Conservation (phyloP, 305 asterid species). For the Fraxinus xanthoxyloides region DNA sequence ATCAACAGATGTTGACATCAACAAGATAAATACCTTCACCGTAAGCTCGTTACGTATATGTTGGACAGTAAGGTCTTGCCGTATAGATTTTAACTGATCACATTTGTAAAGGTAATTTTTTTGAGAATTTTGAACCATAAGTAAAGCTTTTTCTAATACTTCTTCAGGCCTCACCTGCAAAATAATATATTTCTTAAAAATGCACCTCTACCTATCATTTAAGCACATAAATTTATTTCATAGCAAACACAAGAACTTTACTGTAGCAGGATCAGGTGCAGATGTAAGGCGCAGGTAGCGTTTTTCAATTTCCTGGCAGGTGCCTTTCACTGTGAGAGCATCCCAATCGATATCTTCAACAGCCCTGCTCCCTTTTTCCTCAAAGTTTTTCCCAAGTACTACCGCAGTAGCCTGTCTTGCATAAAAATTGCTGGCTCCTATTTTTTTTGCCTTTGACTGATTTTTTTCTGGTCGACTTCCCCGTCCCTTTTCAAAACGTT, state of each 20-base stretch:
- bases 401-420: conserved; percentile 62
- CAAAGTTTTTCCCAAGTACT: conserved; percentile 62
- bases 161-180: conserved; percentile 99
- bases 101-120: conserved; percentile 91
- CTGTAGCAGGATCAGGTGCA: conserved; percentile 99
- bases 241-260: conserved; percentile 34
- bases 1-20: conserved; percentile 16
- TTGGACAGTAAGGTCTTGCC: conserved; percentile 99
- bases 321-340: conserved; percentile 91
- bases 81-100: conserved; percentile 93
- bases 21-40: conserved; percentile 57
- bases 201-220: conserved; percentile 15
- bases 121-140: conserved; percentile 82
- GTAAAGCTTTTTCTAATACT: conserved; percentile 82
- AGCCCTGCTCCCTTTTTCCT: conserved; percentile 79
- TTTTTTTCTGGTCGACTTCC: conserved; percentile 52
- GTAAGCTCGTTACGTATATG: conserved; percentile 89
- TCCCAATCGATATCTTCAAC: conserved; percentile 99
- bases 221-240: conserved; percentile 19
- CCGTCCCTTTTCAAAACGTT: conserved; percentile 84
- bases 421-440: conserved; percentile 48
- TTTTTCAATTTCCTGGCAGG: conserved; percentile 93
- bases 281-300: conserved; percentile 97
- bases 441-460: conserved; percentile 44
- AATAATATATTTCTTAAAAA: conserved; percentile 17